These are phyloP conservation scores for Aspergillus sp. DNA, from an alignment of 2,329 filamentous ascomycete species.

Conservation along the genomic window DNA sequence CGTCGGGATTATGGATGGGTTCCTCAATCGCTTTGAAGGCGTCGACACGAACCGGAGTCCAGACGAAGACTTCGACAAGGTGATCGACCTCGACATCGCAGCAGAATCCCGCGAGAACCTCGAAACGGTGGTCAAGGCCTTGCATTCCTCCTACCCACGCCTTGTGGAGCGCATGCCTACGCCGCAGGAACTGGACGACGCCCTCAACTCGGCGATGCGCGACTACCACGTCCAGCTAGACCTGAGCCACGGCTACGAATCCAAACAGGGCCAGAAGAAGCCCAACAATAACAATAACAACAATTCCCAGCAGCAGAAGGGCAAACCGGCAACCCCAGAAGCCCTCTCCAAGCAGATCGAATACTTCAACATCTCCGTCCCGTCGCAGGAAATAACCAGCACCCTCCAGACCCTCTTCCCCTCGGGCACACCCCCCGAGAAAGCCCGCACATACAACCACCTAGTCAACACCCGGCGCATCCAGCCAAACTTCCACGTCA, in stretches of 20 bases:
- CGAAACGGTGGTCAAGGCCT: constrained; percentile 61
- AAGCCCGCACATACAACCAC: constrained; percentile 62
- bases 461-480: constrained; percentile 65
- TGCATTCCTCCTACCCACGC: constrained; percentile 70
- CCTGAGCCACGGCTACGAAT: constrained; percentile 46
- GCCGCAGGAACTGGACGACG: constrained; percentile 64
- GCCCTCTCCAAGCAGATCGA: constrained; percentile 49
- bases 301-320: constrained; percentile 9
- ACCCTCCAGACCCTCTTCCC: constrained; percentile 64
- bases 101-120: constrained; percentile 75
- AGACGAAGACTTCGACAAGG: constrained; percentile 69
- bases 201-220: constrained; percentile 64
- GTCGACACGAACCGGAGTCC: constrained; percentile 58
- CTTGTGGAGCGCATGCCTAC: constrained; percentile 59
- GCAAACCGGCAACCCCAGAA: constrained; percentile 20
- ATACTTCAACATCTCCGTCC: constrained; percentile 54
- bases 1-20: constrained; percentile 87
- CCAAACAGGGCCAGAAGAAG: constrained; percentile 28
- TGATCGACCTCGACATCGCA: constrained; percentile 75
- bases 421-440: constrained; percentile 40
- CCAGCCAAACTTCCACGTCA: constrained; percentile 85
- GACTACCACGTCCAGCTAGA: constrained; percentile 71
- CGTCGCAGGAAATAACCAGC: constrained; percentile 41
- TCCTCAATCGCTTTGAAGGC: constrained; percentile 75
- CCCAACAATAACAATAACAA: constrained; percentile 11